Conservation (phyloP, 495 filamentous ascomycete species). For the Articulospora tetracladia region DNA sequence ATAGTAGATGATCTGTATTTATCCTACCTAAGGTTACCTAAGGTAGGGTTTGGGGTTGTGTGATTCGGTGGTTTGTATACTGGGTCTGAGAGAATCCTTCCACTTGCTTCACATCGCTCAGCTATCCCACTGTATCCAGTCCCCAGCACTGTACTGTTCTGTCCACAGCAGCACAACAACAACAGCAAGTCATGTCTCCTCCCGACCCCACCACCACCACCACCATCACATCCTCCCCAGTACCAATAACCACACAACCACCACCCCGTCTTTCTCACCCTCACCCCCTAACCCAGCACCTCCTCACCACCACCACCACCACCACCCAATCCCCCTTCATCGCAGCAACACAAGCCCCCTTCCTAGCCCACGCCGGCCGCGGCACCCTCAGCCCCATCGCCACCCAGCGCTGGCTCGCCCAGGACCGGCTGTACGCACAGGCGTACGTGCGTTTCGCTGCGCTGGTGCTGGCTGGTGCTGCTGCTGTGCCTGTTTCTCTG, state of each 20-base stretch:
- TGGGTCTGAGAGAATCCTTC: no score
- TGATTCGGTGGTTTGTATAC: no score
- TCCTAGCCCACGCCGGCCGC: constrained; percentile 62
- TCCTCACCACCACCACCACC: not conserved
- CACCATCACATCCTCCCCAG: not conserved
- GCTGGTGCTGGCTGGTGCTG: constrained; percentile 41
- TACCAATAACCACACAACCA: not conserved
- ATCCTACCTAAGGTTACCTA: no score
- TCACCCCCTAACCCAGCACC: not conserved
- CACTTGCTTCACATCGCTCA: no score
- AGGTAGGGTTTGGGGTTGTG: no score
- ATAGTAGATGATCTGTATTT: no score
- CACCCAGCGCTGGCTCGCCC: constrained; percentile 67
- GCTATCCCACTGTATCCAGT: no score
- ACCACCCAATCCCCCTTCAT: constrained; percentile 34
- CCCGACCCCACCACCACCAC: no score
- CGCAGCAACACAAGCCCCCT: constrained; percentile 60
- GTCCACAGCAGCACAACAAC: no score
- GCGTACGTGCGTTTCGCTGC: constrained; percentile 68
- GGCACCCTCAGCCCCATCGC: constrained; percentile 53
- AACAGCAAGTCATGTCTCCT: no score
- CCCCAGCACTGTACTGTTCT: no score
- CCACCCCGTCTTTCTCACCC: not conserved
- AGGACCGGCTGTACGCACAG: constrained; percentile 73
- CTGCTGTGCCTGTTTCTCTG: no score